A percentile compares a stretch with the other conserved stretches of the same genome.
phyloP scores from a whole-genome alignment of 2,329 filamentous ascomycete genomes.

The Pseudogymnoascus sp. region DNA sequence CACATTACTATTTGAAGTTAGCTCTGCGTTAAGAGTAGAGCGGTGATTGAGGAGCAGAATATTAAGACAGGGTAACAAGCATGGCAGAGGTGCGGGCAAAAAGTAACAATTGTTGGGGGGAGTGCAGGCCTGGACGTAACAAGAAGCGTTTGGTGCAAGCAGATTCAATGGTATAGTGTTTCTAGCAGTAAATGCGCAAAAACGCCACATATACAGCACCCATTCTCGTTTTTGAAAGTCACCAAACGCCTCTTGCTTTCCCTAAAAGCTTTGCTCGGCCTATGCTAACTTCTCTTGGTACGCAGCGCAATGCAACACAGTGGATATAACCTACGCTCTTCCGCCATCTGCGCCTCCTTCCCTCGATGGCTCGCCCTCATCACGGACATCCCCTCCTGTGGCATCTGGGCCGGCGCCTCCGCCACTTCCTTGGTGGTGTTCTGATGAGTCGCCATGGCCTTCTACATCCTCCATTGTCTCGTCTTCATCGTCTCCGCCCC shows the following conservation, averaged over 20 bases:
- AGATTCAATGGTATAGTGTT: constrained; percentile 17
- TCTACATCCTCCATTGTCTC: constrained; percentile 76
- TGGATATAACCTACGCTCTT: constrained; percentile 83
- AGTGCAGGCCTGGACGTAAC: background rate
- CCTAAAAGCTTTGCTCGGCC: constrained; percentile 7
- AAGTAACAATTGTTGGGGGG: background rate
- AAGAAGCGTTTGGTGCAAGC: background rate
- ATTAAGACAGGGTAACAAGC: background rate
- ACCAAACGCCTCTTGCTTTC: constrained; percentile 11
- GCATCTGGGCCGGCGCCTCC: constrained; percentile 81
- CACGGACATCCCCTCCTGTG: constrained; percentile 82
- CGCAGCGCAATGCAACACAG: background rate
- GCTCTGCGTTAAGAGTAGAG: constrained; percentile 12
- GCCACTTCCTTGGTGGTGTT: constrained; percentile 55
- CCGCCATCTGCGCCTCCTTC: constrained; percentile 94
- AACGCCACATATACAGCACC: constrained; percentile 13
- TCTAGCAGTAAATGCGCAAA: constrained; percentile 29
- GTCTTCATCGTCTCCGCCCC: constrained; percentile 56
- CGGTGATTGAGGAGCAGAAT: background rate
- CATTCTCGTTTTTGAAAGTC: constrained; percentile 5
- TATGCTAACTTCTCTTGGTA: constrained; percentile 7
- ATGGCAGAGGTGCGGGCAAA: background rate
- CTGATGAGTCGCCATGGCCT: constrained; percentile 51
- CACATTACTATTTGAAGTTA: background rate
- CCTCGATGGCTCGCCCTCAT: constrained; percentile 80